phyloP scores from a whole-genome alignment of 306 rosid genomes.

The Quercus cerris region DNA sequence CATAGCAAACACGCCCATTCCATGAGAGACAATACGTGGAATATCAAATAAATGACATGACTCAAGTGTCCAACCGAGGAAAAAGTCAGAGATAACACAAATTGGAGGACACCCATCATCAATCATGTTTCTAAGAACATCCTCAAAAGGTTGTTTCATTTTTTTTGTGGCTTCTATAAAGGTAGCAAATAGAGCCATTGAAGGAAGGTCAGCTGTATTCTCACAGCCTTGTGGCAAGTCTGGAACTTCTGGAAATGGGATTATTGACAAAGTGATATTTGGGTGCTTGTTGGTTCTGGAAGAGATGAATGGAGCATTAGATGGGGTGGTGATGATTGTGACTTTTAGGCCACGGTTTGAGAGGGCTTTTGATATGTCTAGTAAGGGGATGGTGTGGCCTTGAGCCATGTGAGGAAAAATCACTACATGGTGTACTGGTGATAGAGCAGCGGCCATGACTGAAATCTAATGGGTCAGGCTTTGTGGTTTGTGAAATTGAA shows the following conservation, averaged over 20 bases:
- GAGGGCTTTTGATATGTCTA: slow-evolving; percentile 23
- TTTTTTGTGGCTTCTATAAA: slow-evolving; percentile 16
- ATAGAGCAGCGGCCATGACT: neutral
- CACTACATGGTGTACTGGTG: slow-evolving; percentile 6
- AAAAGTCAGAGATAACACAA: slow-evolving; percentile 32
- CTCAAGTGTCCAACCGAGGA: slow-evolving; percentile 17
- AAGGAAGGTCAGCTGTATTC: slow-evolving; percentile 20
- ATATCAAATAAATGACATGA: slow-evolving; percentile 10
- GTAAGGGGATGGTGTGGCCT: slow-evolving; percentile 33
- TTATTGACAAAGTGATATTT: neutral
- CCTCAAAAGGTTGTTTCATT: slow-evolving; percentile 11
- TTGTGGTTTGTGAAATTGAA: too few relatives aligned
- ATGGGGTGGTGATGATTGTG: slow-evolving; percentile 24
- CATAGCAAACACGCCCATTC: slow-evolving; percentile 17
- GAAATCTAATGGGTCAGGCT: neutral
- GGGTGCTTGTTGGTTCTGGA: neutral
- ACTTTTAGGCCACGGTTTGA: slow-evolving; percentile 10
- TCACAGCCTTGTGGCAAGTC: slow-evolving; percentile 28
- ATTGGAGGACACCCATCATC: neutral
- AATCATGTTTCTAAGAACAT: slow-evolving; percentile 13
- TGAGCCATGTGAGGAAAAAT: slow-evolving; percentile 34
- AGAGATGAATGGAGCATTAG: slow-evolving; percentile 17
- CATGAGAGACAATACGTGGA: slow-evolving; percentile 21
- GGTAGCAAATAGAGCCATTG: neutral
- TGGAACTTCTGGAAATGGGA: slow-evolving; percentile 18